Conservation (phyloP, 805 yeast genomes). For the Starmerella roubikii region DNA sequence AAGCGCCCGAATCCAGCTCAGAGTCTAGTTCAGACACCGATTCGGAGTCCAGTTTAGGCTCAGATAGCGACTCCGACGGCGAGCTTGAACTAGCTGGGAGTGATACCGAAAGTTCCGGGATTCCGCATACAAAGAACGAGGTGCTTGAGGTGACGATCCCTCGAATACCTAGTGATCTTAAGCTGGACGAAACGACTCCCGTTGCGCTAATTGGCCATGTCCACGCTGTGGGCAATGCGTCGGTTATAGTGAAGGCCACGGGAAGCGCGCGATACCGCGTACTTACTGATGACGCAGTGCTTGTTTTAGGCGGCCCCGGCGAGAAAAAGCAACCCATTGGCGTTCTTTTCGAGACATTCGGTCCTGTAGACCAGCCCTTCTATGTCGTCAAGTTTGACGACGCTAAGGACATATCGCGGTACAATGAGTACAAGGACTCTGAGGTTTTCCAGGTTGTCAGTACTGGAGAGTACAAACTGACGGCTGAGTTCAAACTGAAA, state of each 20-base stretch:
- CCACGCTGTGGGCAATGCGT: slow-evolving; percentile 53
- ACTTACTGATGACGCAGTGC: slow-evolving; percentile 63
- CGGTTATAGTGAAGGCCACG: slow-evolving; percentile 56
- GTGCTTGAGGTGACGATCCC: slow-evolving; percentile 54
- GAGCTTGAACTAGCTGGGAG: too few relatives aligned
- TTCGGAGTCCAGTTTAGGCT: too few relatives aligned
- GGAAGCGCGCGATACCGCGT: slow-evolving; percentile 76
- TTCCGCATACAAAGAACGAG: slow-evolving; percentile 72
- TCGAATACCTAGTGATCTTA: slow-evolving; percentile 50
- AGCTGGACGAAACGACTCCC: slow-evolving; percentile 44
- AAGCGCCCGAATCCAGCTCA: too few relatives aligned
- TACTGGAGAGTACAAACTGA: slow-evolving; percentile 63
- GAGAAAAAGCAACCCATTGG: slow-evolving; percentile 55
- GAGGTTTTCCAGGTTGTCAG: slow-evolving; percentile 68
- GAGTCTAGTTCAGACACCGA: too few relatives aligned
- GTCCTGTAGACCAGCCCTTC: slow-evolving; percentile 67
- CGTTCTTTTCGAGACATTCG: slow-evolving; percentile 75
- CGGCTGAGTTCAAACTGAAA: slow-evolving; percentile 57
- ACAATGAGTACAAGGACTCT: slow-evolving; percentile 37
- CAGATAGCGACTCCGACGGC: too few relatives aligned
- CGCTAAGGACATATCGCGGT: slow-evolving; percentile 36
- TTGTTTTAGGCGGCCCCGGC: slow-evolving; percentile 31
- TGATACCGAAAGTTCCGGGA: slow-evolving; percentile 26
- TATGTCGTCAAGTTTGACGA: slow-evolving; percentile 59
- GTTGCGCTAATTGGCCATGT: slow-evolving; percentile 62